Evolutionary conservation across 257 asterid species (phyloP).

Genomic region (Henckelia pumila): DNA sequence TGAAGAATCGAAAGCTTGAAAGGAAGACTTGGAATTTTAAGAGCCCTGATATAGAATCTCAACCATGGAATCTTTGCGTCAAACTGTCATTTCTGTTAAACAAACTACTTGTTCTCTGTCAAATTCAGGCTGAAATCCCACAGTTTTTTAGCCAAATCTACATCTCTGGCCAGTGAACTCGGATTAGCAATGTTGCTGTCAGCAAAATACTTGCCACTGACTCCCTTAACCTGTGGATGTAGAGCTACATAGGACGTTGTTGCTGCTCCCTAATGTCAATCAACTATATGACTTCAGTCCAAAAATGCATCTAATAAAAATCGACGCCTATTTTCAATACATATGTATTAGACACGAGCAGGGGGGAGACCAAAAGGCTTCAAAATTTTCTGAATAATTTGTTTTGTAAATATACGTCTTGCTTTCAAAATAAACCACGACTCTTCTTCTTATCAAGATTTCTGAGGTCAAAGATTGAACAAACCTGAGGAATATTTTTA

Average conservation of each 20-base stretch:
- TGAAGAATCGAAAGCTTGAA: too few relatives aligned
- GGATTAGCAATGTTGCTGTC: constrained; percentile 42
- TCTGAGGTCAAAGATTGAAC: constrained; percentile 14
- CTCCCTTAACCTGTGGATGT: constrained; percentile 65
- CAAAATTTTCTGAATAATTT: neutral
- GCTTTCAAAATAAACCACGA: neutral
- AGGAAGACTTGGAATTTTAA: neutral
- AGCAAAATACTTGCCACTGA: constrained; percentile 62
- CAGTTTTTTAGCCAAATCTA: constrained; percentile 59
- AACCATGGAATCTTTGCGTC: neutral
- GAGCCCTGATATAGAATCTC: neutral
- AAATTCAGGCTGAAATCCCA: constrained; percentile 70
- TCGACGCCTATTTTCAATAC: neutral
- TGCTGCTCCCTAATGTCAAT: constrained; percentile 49
- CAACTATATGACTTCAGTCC: neutral
- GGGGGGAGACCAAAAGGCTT: neutral
- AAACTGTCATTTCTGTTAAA: neutral
- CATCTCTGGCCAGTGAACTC: constrained; percentile 40
- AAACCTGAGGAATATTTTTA: constrained; percentile 66
- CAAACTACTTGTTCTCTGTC: constrained; percentile 38
- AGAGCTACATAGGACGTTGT: constrained; percentile 73
- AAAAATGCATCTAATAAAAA: neutral
- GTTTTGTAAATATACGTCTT: neutral
- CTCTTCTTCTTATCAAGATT: neutral
- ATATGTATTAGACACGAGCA: neutral